phyloP scores from a whole-genome alignment of 1,284 basidiomycete genomes.

The Cutaneotrichosporon mucoides region DNA sequence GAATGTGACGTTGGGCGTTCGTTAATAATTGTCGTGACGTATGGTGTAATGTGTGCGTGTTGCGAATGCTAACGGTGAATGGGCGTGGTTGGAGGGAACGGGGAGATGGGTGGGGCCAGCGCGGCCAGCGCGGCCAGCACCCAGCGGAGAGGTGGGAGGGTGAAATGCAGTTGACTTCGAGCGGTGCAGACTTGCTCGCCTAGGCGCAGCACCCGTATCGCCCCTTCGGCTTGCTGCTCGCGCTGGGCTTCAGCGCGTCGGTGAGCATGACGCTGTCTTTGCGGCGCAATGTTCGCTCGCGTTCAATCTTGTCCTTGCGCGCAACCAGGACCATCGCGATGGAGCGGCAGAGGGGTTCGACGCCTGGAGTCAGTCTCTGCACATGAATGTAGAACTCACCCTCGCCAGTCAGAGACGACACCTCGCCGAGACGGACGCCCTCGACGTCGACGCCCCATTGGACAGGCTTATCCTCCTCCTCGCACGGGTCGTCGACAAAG shows the following conservation, averaged over 20 bases:
- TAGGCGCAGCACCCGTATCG: conserved; percentile 16
- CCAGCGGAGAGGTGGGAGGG: too few relatives aligned
- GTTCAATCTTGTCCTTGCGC: conserved; percentile 45
- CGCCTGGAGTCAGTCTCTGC: conserved; percentile 18
- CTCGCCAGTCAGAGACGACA: conserved; percentile 40
- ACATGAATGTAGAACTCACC: conserved; percentile 24
- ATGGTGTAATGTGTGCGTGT: too few relatives aligned
- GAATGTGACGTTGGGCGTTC: too few relatives aligned
- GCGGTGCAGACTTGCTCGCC: not conserved
- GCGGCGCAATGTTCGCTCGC: conserved; percentile 35
- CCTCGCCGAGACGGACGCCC: conserved; percentile 43
- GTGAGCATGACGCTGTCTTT: conserved; percentile 47
- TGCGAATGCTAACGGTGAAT: too few relatives aligned
- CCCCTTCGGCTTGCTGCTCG: conserved; percentile 12
- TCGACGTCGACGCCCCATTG: conserved; percentile 44
- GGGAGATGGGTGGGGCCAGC: too few relatives aligned
- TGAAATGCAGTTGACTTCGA: too few relatives aligned
- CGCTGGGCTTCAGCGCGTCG: conserved; percentile 22
- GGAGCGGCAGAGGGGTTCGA: conserved; percentile 44
- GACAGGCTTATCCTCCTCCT: conserved; percentile 18
- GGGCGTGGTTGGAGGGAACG: too few relatives aligned
- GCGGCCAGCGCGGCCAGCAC: too few relatives aligned
- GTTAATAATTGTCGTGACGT: too few relatives aligned
- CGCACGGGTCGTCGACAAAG: conserved; percentile 12
- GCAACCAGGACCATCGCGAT: conserved; percentile 42